phyloP scores from a whole-genome alignment of 75 land plant genomes.

The Pseudotsuga menziesii region DNA sequence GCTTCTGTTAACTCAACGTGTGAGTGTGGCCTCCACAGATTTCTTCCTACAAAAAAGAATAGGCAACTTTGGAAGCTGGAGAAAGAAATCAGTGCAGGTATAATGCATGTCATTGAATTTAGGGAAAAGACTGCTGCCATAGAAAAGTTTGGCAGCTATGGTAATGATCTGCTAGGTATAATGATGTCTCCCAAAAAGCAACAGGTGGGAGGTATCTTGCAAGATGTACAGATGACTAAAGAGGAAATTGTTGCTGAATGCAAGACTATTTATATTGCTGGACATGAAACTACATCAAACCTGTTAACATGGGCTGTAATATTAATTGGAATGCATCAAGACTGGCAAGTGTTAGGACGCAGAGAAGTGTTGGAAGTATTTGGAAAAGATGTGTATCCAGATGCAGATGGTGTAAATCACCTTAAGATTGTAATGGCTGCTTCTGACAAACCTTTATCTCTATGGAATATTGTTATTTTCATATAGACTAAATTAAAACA shows the following conservation, averaged over 20 bases:
- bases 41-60: conserved; percentile 34
- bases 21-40: conserved; percentile 25
- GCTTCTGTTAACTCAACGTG: too few species aligned
- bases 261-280: conserved; percentile 44
- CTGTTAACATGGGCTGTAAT: conserved; percentile 38
- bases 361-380: conserved; percentile 36
- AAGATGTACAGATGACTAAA: conserved; percentile 19
- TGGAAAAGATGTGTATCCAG: conserved; percentile 19
- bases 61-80: conserved; percentile 15
- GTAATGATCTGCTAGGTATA: conserved; percentile 42
- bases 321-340: conserved; percentile 28
- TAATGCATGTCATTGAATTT: conserved; percentile 26
- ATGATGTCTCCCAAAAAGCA: conserved; percentile 28
- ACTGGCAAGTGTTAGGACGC: conserved; percentile 50
- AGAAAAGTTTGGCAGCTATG: conserved; percentile 8
- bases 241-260: conserved; percentile 50
- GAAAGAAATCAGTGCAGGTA: conserved; percentile 9
- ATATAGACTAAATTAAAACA: background rate
- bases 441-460: background rate
- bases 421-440: conserved; percentile 33
- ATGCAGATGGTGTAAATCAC: conserved; percentile 22
- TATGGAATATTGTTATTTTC: too few species aligned
- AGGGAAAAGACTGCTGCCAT: conserved; percentile 17
- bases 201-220: conserved; percentile 10
- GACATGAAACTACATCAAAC: conserved; percentile 39